Evolutionary conservation across 2,329 filamentous ascomycete genomes (phyloP), one percentile per base, ranked within the genome.

Genomic region (Rhynchosporium graminicola): DNA sequence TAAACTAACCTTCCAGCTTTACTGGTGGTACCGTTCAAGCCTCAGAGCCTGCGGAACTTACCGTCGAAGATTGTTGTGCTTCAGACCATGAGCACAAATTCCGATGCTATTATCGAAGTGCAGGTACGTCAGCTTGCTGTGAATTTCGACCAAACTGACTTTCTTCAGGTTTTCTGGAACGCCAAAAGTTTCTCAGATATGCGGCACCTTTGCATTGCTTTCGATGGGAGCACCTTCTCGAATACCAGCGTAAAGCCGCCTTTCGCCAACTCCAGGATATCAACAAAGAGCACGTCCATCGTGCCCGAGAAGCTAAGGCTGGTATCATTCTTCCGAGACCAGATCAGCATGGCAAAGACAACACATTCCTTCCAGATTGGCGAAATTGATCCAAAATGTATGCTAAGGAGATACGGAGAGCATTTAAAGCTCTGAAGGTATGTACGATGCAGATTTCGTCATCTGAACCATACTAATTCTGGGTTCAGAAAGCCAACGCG

Each of bases 341-440:
- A 33, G 47, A 55, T 13, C 54, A 54, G 6, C 15, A 6, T 26
- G 43, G 43, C 4, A 55, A 59, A 20, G 48, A 55, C 31, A 50
- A 63, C 20, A 20, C 20, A 20, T 20, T 20, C 9, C 48, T 42
- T 4, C 43, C 36, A 28, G 61, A 63, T 38, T 63, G 56, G 61
- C 56, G 61, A 20, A 26, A 50, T 8, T 63, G 48, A 50, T 13
- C 20, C 1, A 45, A 26, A 48, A 48, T 63, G 43, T 48, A 59
- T 45, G 33, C 12, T 3, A 33, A 45, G 61, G 61, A 63, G 36
- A 63, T 43, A 60, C 50, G 59, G 28, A 9, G 15, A 2, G 31
- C 45, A 28, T 63, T 63, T 36, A 20, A 59, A 7, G 43, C n/a
- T 4, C 31, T 63, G 15, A 51, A 59, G 61, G 61, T 60, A 57